Evolutionary conservation across 2,329 filamentous ascomycete genomes (phyloP).

Genomic region (Coleophoma eucalyptorum): DNA sequence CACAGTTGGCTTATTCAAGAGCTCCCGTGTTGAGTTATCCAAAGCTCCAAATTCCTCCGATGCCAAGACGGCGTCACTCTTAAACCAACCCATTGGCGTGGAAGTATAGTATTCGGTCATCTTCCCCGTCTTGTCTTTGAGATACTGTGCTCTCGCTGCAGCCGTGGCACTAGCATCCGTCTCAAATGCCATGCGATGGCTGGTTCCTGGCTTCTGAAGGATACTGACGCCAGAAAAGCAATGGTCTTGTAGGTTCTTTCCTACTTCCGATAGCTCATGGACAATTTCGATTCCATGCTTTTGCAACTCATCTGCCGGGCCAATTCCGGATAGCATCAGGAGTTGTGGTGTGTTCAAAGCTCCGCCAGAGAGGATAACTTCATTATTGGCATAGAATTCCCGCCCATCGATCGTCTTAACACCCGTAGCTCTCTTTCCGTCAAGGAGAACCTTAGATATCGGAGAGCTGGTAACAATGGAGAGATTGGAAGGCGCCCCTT

Average conservation of each 20-base stretch:
- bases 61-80: slow-evolving; percentile 33
- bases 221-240: slow-evolving; percentile 33
- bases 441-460: slow-evolving; percentile 43
- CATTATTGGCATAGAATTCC: slow-evolving; percentile 25
- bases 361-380: slow-evolving; percentile 40
- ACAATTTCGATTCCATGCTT: slow-evolving; percentile 30
- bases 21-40: slow-evolving; percentile 35
- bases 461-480: slow-evolving; percentile 44
- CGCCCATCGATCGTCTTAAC: slow-evolving; percentile 36
- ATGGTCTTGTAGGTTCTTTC: slow-evolving; percentile 37
- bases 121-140: slow-evolving; percentile 33
- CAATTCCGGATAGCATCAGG: slow-evolving; percentile 42
- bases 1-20: slow-evolving; percentile 43
- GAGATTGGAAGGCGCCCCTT: slow-evolving; percentile 42
- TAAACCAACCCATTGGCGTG: slow-evolving; percentile 39
- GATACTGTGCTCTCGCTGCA: slow-evolving; percentile 43
- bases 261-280: slow-evolving; percentile 31
- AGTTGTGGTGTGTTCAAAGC: slow-evolving; percentile 37
- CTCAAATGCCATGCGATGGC: slow-evolving; percentile 42
- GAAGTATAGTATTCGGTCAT: slow-evolving; percentile 36
- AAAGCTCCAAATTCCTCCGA: slow-evolving; percentile 47
- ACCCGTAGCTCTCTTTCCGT: slow-evolving; percentile 40
- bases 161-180: slow-evolving; percentile 36
- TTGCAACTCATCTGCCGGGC: slow-evolving; percentile 29
- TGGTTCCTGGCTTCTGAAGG: slow-evolving; percentile 35